Evolutionary conservation across 139 green algal species (phyloP).

Genomic region (Parachlorella kessleri): DNA sequence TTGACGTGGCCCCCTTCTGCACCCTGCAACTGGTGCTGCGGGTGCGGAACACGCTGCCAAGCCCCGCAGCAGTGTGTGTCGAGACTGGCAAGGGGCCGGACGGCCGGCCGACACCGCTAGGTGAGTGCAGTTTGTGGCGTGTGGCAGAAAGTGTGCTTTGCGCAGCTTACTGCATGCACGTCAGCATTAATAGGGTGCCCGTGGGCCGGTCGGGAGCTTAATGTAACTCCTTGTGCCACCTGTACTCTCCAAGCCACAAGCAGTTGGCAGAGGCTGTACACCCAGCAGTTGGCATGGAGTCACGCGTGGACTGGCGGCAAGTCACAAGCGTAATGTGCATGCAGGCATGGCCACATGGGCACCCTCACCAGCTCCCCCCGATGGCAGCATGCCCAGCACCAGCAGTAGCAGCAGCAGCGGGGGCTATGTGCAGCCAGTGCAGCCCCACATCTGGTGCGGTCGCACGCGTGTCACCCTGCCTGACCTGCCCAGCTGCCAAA

Average conservation of each 20-base stretch:
- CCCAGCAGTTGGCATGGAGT: too few relatives aligned
- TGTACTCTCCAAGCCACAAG: too few relatives aligned
- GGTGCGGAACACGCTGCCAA: slow-evolving; percentile 60
- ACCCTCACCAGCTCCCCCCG: not conserved
- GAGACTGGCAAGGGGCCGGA: slow-evolving; percentile 23
- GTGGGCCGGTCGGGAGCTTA: too few relatives aligned
- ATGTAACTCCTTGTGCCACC: too few relatives aligned
- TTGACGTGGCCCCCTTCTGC: slow-evolving; percentile 45
- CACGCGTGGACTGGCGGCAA: too few relatives aligned
- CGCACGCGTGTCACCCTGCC: slow-evolving; percentile 34
- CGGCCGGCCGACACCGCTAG: not conserved
- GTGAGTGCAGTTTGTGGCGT: too few relatives aligned
- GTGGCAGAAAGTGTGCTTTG: too few relatives aligned
- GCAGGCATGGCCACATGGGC: not conserved
- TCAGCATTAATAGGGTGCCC: too few relatives aligned
- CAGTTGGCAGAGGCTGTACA: too few relatives aligned
- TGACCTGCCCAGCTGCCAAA: slow-evolving; percentile 21
- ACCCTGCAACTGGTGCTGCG: slow-evolving; percentile 52
- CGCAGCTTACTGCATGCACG: too few relatives aligned
- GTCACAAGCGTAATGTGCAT: too few relatives aligned
- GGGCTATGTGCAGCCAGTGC: slow-evolving; percentile 40
- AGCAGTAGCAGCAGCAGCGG: not conserved
- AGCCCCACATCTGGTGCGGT: slow-evolving; percentile 51
- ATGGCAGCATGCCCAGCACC: slow-evolving; percentile 11
- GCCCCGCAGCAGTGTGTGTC: slow-evolving; percentile 35